A percentile compares a stretch with the other conserved stretches of the same genome.
Conservation (phyloP, 2,329 filamentous ascomycete genomes). For the Exophiala alcalophila region DNA sequence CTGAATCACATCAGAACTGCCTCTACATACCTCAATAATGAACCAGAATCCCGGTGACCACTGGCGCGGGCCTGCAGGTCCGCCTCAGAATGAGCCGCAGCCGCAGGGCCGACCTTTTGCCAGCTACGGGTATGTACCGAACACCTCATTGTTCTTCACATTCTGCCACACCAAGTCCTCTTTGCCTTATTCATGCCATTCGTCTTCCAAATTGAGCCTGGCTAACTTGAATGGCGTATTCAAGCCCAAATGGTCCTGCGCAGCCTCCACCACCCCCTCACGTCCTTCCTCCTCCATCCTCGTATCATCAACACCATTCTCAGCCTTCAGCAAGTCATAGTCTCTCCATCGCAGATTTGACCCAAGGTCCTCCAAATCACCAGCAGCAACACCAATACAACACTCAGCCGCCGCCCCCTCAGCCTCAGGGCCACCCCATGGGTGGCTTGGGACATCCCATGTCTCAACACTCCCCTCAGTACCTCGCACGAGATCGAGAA, state of each 20-base stretch:
- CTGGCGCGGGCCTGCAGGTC: slow-evolving; percentile 43
- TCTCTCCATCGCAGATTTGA: slow-evolving; percentile 47
- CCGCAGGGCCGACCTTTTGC: slow-evolving; percentile 38
- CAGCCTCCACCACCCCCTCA: slow-evolving; percentile 34
- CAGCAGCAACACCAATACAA: slow-evolving; percentile 43
- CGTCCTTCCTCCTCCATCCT: slow-evolving; percentile 30
- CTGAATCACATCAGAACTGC: slow-evolving; percentile 6
- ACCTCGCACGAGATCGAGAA: slow-evolving; percentile 36
- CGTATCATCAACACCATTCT: slow-evolving; percentile 33
- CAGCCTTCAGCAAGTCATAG: slow-evolving; percentile 44
- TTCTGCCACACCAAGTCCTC: slow-evolving; percentile 2
- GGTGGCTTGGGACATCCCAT: slow-evolving; percentile 20
- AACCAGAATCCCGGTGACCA: slow-evolving; percentile 28
- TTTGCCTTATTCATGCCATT: not conserved
- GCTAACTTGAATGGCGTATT: slow-evolving; percentile 5
- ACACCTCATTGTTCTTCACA: slow-evolving; percentile 7
- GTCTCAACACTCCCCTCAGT: slow-evolving; percentile 31
- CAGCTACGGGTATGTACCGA: slow-evolving; percentile 42
- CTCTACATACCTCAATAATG: slow-evolving; percentile 14
- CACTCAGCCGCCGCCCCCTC: slow-evolving; percentile 36
- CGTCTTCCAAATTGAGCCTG: slow-evolving; percentile 1
- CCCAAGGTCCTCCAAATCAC: slow-evolving; percentile 42
- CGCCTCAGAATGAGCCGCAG: slow-evolving; percentile 31
- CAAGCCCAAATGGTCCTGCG: slow-evolving; percentile 37
- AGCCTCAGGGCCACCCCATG: slow-evolving; percentile 26